phyloP scores from a whole-genome alignment of 169 alveolate genomes.

The Plasmodium knowlesi region DNA sequence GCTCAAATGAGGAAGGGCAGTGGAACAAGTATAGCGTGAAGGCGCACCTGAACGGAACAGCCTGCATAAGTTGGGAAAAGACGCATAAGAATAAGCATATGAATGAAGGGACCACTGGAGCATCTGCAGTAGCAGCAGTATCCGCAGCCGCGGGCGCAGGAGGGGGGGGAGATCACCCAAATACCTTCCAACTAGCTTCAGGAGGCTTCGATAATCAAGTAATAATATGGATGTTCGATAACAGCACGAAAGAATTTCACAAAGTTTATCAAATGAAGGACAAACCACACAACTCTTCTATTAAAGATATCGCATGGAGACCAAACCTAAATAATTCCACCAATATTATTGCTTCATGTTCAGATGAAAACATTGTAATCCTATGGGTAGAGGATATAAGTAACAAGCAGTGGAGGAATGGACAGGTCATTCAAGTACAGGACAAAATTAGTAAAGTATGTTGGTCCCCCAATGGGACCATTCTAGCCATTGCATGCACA shows the following conservation, averaged over 20 bases:
- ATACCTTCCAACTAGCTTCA: constrained; percentile 86
- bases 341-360: constrained; percentile 86
- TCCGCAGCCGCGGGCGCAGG: background rate
- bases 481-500: constrained; percentile 77
- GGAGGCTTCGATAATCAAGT: constrained; percentile 90
- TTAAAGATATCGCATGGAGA: constrained; percentile 92
- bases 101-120: constrained; percentile 26
- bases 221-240: constrained; percentile 86
- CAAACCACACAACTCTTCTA: constrained; percentile 86
- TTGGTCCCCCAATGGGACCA: constrained; percentile 83
- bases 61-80: constrained; percentile 88
- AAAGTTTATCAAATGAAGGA: constrained; percentile 74
- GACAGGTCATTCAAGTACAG: constrained; percentile 36
- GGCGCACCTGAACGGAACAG: constrained; percentile 88
- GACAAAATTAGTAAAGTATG: constrained; percentile 54
- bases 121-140: background rate
- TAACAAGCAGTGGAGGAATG: constrained; percentile 58
- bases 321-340: constrained; percentile 80
- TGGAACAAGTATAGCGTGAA: constrained; percentile 83
- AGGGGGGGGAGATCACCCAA: constrained; percentile 17
- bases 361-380: constrained; percentile 79
- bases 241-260: constrained; percentile 78
- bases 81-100: constrained; percentile 72
- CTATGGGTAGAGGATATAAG: constrained; percentile 79
- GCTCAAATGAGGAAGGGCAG: constrained; percentile 70